Base-by-base conservation (phyloP, 2,329 filamentous ascomycete genomes). In the Monosporascus ibericus region DNA sequence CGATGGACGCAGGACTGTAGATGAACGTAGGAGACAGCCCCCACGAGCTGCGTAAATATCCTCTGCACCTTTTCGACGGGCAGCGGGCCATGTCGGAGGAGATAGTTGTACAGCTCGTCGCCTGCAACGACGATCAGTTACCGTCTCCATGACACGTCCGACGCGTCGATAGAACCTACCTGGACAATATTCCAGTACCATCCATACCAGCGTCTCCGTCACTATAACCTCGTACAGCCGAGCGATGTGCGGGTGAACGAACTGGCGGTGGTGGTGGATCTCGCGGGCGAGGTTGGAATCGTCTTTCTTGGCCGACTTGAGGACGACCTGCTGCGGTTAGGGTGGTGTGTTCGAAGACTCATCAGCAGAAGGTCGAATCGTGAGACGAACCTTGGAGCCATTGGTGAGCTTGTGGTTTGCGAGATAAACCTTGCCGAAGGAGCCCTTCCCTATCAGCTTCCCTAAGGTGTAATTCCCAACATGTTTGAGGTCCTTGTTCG, bases 221-320 rank as follows among this genome's bases (percentile, higher is more conserved):
- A 99, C 92, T 63, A 99, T 95, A 55, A 99, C 92, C 75, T 99
- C 94, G 76, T 99, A 97, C 22, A 99, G 77, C 48, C 94, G 84
- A 46, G 94, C 92, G 63, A 99, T 99, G 72, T 99, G 94, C 22
- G 94, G 94, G 67, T 99, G 94, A 59, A 96, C 81, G 71, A 99
- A 96, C 71, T 99, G 94, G 61, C 94, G 88, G 70, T 99, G 94
- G 69, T 99, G 94, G 70, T 99, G 94, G 63, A 99, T 99, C 70
- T 99, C 94, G 62, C 94, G 88, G 17, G 92, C 92, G 48, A 99
- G 85, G 68, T 99, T 99, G 51, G 90, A 84, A 70, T 99, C 94
- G 67, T 92, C 87, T 70, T 96, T 96, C 68, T 94, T 92, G 57
- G 94, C 94, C 55, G 92, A 96, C 74, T 99, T 99, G 73, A 99